Percentiles rank a stretch among this genome's conserved stretches.
Conservation (phyloP, 2,329 filamentous ascomycete genomes). For the Amauroascus niger region DNA sequence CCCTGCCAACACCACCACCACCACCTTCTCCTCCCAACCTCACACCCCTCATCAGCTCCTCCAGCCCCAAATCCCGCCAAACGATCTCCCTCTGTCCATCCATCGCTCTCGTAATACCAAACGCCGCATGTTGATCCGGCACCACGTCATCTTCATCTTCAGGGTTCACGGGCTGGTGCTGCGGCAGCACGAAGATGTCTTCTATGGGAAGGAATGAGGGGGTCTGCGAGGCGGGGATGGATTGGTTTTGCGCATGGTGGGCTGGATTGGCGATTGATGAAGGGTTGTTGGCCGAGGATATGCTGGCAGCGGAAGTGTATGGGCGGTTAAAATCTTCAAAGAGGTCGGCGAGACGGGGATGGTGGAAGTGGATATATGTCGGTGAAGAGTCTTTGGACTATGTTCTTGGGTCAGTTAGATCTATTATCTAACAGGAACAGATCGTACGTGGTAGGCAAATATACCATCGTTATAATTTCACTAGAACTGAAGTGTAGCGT, state of each 20-base stretch:
- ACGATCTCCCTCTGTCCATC: constrained; percentile 45
- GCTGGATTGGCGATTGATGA: constrained; percentile 8
- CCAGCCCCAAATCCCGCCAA: constrained; percentile 52
- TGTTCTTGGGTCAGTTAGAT: constrained; percentile 1
- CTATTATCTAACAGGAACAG: no score
- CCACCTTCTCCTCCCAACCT: constrained; percentile 4
- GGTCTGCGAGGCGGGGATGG: constrained; percentile 22
- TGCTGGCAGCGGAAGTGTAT: constrained; percentile 28
- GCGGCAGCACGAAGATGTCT: constrained; percentile 51
- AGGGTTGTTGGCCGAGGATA: constrained; percentile 18
- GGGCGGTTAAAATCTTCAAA: constrained; percentile 44
- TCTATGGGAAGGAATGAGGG: constrained; percentile 45
- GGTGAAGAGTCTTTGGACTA: constrained; percentile 44
- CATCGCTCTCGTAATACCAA: constrained; percentile 55
- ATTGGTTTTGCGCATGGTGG: constrained; percentile 7
- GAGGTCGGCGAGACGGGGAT: constrained; percentile 40
- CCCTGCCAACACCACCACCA: constrained; percentile 8
- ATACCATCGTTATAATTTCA: no score
- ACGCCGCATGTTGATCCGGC: constrained; percentile 57
- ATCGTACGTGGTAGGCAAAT: no score
- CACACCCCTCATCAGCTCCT: constrained; percentile 38
- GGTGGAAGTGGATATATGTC: constrained; percentile 42
- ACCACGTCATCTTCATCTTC: constrained; percentile 60
- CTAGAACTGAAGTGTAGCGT: no score
- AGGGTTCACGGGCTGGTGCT: constrained; percentile 54